phyloP scores from a whole-genome alignment of 331 rosid genomes.

The Malus hybrid region DNA sequence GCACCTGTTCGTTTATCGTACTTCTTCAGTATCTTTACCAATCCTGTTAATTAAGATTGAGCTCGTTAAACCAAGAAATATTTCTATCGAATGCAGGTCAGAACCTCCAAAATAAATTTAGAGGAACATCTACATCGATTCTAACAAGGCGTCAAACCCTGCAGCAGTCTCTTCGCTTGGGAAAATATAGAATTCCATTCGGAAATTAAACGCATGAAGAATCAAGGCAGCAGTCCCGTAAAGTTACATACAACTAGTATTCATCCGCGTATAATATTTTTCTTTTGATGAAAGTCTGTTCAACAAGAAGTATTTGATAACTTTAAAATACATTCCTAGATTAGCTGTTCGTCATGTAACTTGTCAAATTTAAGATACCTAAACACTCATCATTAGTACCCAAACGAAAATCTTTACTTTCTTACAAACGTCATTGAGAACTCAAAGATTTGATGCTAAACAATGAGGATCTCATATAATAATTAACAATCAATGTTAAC shows the following conservation, averaged over 20 bases:
- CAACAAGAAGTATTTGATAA: not conserved
- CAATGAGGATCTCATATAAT: not conserved
- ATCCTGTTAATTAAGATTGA: slow-evolving; percentile 37
- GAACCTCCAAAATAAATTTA: not conserved
- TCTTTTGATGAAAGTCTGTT: not conserved
- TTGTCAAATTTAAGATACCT: not conserved
- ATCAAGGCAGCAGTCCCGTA: not conserved
- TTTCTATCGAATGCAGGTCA: not conserved
- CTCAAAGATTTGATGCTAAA: not conserved
- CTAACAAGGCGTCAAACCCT: not conserved
- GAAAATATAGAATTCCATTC: too few relatives aligned
- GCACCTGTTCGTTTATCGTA: slow-evolving; percentile 99
- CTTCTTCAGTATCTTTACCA: slow-evolving; percentile 89
- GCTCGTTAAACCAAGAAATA: not conserved
- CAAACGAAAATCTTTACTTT: not conserved
- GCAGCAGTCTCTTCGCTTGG: too few relatives aligned
- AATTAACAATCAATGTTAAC: not conserved
- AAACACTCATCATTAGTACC: not conserved
- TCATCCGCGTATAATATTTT: not conserved
- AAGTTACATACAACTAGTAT: not conserved
- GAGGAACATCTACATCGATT: not conserved
- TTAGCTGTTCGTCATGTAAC: not conserved
- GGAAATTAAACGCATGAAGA: too few relatives aligned
- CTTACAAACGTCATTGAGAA: not conserved
- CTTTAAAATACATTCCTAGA: not conserved